Percentiles rank a stretch among this genome's conserved stretches.
Evolutionary conservation across 2,329 filamentous ascomycete species (phyloP).

Genomic region (Pseudogymnoascus sp.): DNA sequence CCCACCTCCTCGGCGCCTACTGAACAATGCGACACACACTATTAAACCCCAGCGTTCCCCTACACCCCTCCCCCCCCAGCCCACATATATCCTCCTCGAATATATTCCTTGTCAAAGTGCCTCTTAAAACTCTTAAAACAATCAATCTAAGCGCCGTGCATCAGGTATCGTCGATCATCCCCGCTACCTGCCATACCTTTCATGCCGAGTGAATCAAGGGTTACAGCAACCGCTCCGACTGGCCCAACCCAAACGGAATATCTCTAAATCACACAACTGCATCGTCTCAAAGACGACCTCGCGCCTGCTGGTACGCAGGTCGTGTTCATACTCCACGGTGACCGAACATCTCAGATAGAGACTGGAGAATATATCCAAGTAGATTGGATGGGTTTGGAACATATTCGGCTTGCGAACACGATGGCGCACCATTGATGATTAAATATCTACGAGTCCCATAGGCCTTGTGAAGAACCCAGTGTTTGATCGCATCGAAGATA

Average conservation of each 20-base stretch:
- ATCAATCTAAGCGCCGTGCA: conserved; percentile 5
- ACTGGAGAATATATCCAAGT: background rate
- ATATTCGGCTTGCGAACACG: background rate
- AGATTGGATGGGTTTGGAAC: conserved; percentile 1
- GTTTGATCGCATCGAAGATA: background rate
- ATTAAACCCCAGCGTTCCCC: background rate
- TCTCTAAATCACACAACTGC: conserved; percentile 7
- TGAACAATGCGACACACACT: conserved; percentile 1
- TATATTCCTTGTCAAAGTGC: conserved; percentile 7
- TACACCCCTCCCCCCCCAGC: background rate
- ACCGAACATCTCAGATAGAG: conserved; percentile 1
- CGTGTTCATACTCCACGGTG: background rate
- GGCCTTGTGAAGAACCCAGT: background rate
- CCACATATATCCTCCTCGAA: conserved; percentile 7
- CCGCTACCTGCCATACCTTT: conserved; percentile 5
- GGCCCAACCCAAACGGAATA: background rate
- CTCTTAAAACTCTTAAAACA: conserved; percentile 9
- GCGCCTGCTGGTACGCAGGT: background rate
- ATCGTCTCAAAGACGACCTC: background rate
- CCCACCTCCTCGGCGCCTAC: conserved; percentile 6
- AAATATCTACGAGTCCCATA: background rate
- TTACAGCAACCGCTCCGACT: conserved; percentile 1
- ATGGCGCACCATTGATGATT: conserved; percentile 2
- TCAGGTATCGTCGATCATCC: conserved; percentile 5
- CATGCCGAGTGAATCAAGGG: conserved; percentile 2